A percentile compares a stretch with the other conserved stretches of the same genome.
These are phyloP conservation scores for Incumbomyces delicatus DNA, from an alignment of 2,329 filamentous ascomycete species.

Conservation along the genomic window DNA sequence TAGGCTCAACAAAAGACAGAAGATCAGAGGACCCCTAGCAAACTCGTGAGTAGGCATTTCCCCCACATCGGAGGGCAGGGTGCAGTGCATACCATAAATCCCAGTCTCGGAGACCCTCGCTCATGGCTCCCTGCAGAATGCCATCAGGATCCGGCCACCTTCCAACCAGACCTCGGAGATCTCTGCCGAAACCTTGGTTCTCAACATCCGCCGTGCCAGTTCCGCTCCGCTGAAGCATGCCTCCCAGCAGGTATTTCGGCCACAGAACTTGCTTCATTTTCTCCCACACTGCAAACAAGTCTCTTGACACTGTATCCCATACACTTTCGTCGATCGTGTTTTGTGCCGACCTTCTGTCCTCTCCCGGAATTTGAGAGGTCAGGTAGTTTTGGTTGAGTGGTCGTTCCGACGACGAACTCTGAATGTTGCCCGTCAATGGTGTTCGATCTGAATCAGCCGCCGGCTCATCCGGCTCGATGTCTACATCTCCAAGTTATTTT, in stretches of 20 bases:
- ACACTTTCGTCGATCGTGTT: slow-evolving; percentile 97
- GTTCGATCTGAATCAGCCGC: slow-evolving; percentile 59
- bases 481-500: slow-evolving; percentile 52
- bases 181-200: slow-evolving; percentile 35
- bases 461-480: slow-evolving; percentile 83
- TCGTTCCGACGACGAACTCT: slow-evolving; percentile 44
- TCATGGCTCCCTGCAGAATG: slow-evolving; percentile 64
- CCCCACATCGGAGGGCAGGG: background rate
- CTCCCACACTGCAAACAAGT: slow-evolving; percentile 87
- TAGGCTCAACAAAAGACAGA: slow-evolving; percentile 80
- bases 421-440: slow-evolving; percentile 76
- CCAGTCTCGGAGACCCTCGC: slow-evolving; percentile 86
- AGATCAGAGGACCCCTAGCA: slow-evolving; percentile 77
- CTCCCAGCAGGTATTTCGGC: slow-evolving; percentile 80
- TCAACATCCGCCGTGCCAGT: slow-evolving; percentile 50
- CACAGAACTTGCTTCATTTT: slow-evolving; percentile 97
- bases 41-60: slow-evolving; percentile 7
- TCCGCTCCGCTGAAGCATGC: slow-evolving; percentile 50
- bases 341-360: slow-evolving; percentile 77
- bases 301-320: slow-evolving; percentile 91
- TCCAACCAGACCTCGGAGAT: slow-evolving; percentile 47
- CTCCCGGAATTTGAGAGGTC: slow-evolving; percentile 80
- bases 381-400: slow-evolving; percentile 68
- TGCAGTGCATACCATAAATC: slow-evolving; percentile 63
- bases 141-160: slow-evolving; percentile 60